phyloP scores from a whole-genome alignment of 2,329 filamentous ascomycete genomes.

The Cryphonectria carpinicola region DNA sequence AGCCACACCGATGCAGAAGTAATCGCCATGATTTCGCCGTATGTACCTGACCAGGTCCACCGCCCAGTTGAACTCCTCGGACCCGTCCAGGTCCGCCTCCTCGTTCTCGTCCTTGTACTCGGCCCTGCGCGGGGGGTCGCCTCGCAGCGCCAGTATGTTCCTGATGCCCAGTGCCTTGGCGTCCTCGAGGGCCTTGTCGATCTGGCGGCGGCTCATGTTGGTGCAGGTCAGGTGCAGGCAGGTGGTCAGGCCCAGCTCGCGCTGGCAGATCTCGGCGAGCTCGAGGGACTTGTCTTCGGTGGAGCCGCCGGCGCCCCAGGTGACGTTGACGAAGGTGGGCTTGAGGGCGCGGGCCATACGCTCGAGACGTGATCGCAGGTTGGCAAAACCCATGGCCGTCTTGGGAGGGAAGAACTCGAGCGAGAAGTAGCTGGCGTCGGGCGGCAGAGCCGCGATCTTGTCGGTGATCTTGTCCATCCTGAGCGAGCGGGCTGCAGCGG shows the following conservation, averaged over 20 bases:
- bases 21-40: slow-evolving; percentile 80
- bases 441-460: slow-evolving; percentile 89
- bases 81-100: slow-evolving; percentile 69
- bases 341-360: slow-evolving; percentile 92
- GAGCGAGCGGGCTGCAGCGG: slow-evolving; percentile 11
- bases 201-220: slow-evolving; percentile 86
- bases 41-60: slow-evolving; percentile 91
- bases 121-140: slow-evolving; percentile 85
- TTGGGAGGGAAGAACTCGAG: slow-evolving; percentile 99
- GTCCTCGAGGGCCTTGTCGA: slow-evolving; percentile 88
- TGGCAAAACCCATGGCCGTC: slow-evolving; percentile 92
- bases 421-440: slow-evolving; percentile 85
- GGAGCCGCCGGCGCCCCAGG: slow-evolving; percentile 95
- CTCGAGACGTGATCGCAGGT: slow-evolving; percentile 88
- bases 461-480: slow-evolving; percentile 87
- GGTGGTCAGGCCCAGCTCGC: slow-evolving; percentile 88
- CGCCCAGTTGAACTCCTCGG: slow-evolving; percentile 85
- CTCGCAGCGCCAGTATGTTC: slow-evolving; percentile 90
- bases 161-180: slow-evolving; percentile 88
- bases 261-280: slow-evolving; percentile 92
- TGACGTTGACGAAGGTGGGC: slow-evolving; percentile 94
- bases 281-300: slow-evolving; percentile 91
- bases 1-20: slow-evolving; percentile 95
- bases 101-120: slow-evolving; percentile 74
- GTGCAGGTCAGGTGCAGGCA: slow-evolving; percentile 97